Evolutionary conservation across 306 rosid genomes (phyloP).

Genomic region (Medicago ruthenica): DNA sequence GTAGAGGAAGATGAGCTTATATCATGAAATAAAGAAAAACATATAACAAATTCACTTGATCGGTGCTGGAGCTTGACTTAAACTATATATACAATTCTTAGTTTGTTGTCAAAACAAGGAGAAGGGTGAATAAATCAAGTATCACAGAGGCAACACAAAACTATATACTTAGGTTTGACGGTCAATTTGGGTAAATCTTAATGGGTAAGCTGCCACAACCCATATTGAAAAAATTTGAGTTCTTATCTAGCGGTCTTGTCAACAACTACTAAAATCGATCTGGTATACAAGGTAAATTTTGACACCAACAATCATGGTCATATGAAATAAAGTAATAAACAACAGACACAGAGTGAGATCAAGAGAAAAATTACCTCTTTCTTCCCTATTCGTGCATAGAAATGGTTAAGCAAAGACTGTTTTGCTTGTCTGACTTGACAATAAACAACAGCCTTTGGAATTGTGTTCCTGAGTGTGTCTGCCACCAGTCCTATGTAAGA

Average conservation of each 20-base stretch:
- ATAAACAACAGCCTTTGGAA: constrained; percentile 53
- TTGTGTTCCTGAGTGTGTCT: constrained; percentile 67
- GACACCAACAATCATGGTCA: background rate
- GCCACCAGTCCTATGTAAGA: constrained; percentile 90
- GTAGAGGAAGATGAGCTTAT: background rate
- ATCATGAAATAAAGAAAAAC: background rate
- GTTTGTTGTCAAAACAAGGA: background rate
- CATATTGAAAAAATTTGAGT: background rate
- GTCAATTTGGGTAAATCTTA: background rate
- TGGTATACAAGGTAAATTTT: background rate
- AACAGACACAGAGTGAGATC: background rate
- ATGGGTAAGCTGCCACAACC: background rate
- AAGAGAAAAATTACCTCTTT: constrained; percentile 73
- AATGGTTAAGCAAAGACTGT: constrained; percentile 76
- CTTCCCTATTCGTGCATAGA: constrained; percentile 82
- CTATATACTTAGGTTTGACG: background rate
- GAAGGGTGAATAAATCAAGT: constrained; percentile 19
- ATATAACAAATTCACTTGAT: background rate
- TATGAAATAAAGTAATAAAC: background rate
- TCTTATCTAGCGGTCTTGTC: background rate
- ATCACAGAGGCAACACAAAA: constrained; percentile 1
- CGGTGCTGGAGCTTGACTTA: background rate
- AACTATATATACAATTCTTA: background rate
- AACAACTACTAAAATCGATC: background rate
- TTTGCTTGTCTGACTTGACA: constrained; percentile 82